Evolutionary conservation across 306 rosid genomes (phyloP).

Genomic region (Fragaria iinumae): DNA sequence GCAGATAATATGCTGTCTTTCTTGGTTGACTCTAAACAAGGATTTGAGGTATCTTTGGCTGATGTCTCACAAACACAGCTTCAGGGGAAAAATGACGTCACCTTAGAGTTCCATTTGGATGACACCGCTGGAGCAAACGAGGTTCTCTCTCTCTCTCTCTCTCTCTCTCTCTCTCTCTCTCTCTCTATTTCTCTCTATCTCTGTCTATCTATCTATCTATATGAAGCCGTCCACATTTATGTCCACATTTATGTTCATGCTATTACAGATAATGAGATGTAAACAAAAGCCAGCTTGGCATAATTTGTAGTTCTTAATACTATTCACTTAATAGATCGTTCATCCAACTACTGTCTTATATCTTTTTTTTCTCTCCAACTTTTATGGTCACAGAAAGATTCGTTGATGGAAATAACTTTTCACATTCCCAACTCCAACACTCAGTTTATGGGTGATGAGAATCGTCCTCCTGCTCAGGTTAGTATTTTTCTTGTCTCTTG

Average conservation of each 20-base stretch:
- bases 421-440: slow-evolving; percentile 96
- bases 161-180: not conserved
- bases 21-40: slow-evolving; percentile 90
- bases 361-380: not conserved
- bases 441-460: slow-evolving; percentile 96
- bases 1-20: slow-evolving; percentile 88
- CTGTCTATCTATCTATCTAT: not conserved
- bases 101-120: slow-evolving; percentile 93
- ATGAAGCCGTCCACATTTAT: not conserved
- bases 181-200: not conserved
- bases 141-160: slow-evolving; percentile 36
- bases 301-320: not conserved
- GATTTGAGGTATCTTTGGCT: slow-evolving; percentile 94
- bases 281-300: not conserved
- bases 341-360: slow-evolving; percentile 5
- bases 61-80: slow-evolving; percentile 93
- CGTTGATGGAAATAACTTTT: slow-evolving; percentile 94
- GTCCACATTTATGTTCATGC: not conserved
- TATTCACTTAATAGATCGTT: not conserved
- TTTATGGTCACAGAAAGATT: slow-evolving; percentile 78
- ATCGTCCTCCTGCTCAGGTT: slow-evolving; percentile 92
- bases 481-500: slow-evolving; percentile 18
- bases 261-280: not conserved
- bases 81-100: slow-evolving; percentile 93
- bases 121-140: slow-evolving; percentile 98